phyloP scores from a whole-genome alignment of 1,284 basidiomycete genomes.

The Naganishia cerealis region DNA sequence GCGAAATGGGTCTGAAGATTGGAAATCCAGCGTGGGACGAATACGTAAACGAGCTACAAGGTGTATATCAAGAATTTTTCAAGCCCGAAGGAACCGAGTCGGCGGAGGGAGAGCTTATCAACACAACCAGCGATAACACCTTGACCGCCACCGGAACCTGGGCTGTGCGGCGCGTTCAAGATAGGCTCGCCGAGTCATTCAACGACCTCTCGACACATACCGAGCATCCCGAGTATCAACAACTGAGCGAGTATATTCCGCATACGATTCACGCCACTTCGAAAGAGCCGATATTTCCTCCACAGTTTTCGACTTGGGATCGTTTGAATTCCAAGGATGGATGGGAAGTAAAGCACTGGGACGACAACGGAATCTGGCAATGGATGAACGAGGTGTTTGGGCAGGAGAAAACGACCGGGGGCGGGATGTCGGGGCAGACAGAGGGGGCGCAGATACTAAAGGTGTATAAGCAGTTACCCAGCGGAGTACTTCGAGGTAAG shows the following conservation, averaged over 20 bases:
- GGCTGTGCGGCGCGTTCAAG: background rate
- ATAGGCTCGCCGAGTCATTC: slow-evolving; percentile 6
- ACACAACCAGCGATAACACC: background rate
- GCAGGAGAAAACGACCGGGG: background rate
- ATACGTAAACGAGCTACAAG: slow-evolving; percentile 10
- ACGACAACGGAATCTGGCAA: slow-evolving; percentile 15
- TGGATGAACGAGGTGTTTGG: slow-evolving; percentile 19
- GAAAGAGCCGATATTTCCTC: slow-evolving; percentile 14
- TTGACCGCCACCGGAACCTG: background rate
- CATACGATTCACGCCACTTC: slow-evolving; percentile 15
- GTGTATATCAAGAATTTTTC: slow-evolving; percentile 7
- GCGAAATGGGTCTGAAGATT: slow-evolving; percentile 9
- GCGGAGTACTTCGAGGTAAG: slow-evolving; percentile 18
- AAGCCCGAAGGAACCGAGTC: background rate
- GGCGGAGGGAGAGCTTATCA: background rate
- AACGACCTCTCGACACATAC: slow-evolving; percentile 2
- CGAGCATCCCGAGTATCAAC: slow-evolving; percentile 6
- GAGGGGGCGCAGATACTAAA: background rate
- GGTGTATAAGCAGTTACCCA: background rate
- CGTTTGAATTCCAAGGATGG: slow-evolving; percentile 5
- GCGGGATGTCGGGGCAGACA: background rate
- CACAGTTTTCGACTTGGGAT: slow-evolving; percentile 17
- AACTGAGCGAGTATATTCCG: slow-evolving; percentile 6
- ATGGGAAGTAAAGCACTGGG: slow-evolving; percentile 14
- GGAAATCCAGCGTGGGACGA: slow-evolving; percentile 18